Evolutionary conservation across 1,139 yeast species (phyloP).

Genomic region (Debaryomyces subglobosus): DNA sequence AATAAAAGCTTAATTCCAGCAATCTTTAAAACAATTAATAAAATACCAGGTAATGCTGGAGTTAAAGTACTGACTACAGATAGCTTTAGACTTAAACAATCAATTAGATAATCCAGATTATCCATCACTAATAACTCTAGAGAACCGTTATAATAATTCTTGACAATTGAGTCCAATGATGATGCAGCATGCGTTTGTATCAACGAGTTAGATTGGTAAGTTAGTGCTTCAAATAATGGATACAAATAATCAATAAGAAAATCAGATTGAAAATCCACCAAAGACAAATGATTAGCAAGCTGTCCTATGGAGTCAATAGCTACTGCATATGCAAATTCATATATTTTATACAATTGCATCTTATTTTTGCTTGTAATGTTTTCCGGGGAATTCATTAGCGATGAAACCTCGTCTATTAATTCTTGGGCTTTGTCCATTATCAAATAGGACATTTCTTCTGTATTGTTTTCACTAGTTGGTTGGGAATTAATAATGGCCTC

Average conservation of each 20-base stretch:
- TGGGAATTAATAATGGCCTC: not conserved
- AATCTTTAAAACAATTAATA: slow-evolving; percentile 65
- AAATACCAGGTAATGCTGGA: slow-evolving; percentile 71
- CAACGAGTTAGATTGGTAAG: slow-evolving; percentile 29
- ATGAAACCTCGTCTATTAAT: slow-evolving; percentile 22
- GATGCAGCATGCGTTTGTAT: slow-evolving; percentile 36
- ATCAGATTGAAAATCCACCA: slow-evolving; percentile 34
- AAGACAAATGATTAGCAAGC: slow-evolving; percentile 25
- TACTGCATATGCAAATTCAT: slow-evolving; percentile 29
- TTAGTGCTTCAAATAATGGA: slow-evolving; percentile 38
- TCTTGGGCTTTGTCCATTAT: slow-evolving; percentile 31
- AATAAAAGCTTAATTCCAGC: slow-evolving; percentile 66
- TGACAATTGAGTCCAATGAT: slow-evolving; percentile 44
- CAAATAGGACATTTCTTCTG: slow-evolving; percentile 24
- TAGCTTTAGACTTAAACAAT: slow-evolving; percentile 68
- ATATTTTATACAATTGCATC: slow-evolving; percentile 11
- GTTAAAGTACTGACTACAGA: slow-evolving; percentile 66
- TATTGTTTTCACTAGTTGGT: slow-evolving; percentile 4
- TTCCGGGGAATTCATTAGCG: slow-evolving; percentile 12
- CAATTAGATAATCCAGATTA: slow-evolving; percentile 81
- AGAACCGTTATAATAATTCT: slow-evolving; percentile 58
- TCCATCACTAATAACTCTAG: slow-evolving; percentile 57
- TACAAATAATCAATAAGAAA: slow-evolving; percentile 37
- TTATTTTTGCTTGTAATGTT: slow-evolving; percentile 1
- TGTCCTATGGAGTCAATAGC: slow-evolving; percentile 37